Base-by-base conservation (phyloP, 108 stramenopile species). In the Cyclotella atomus region DNA sequence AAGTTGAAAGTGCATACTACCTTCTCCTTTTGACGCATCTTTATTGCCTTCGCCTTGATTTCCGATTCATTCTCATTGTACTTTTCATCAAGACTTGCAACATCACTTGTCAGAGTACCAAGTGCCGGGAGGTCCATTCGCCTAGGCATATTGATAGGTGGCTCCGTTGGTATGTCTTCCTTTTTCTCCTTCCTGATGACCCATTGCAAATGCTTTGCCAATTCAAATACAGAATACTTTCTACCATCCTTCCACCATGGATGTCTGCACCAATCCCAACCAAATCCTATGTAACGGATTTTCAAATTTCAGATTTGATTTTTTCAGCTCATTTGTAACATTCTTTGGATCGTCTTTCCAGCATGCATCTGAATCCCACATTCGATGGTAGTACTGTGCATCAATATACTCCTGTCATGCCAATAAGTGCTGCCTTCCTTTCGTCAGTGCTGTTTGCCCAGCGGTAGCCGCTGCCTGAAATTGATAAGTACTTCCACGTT, bases 341-440 rank as follows among this genome's bases (percentile, higher is more conserved):
- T 47, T 28, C 44, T 36, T 65, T n/a, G 46, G 64, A 27, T 47
- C 28, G 28, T 16, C 64, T 45, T 65, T 65, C 64, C 64, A 47
- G 25, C 64, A 65, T 65, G 46, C 64, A 23, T 65, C 45, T 3
- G 43, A 45, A 24, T 65, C 21, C n/a, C 17, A 65, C 64, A 65
- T 65, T 2, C 21, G 24, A 25, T 32, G 28, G 43, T 45, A 65
- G 6, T 25, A 45, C 44, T 27, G 20, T 2, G 64, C 64, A n/a
- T 65, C 45, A 27, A 43, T 27, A 12, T 46, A 45, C 24, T 21
- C 45, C 64, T 65, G n/a, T n/a, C n/a, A n/a, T n/a, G n/a, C n/a
- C n/a, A n/a, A n/a, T n/a, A n/a, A n/a, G n/a, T n/a, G n/a, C n/a
- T n/a, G n/a, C n/a, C n/a, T n/a, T n/a, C n/a, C n/a, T n/a, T n/a